Evolutionary conservation across 2,329 filamentous ascomycete genomes (phyloP).

Genomic region (Pseudogymnoascus sp.): DNA sequence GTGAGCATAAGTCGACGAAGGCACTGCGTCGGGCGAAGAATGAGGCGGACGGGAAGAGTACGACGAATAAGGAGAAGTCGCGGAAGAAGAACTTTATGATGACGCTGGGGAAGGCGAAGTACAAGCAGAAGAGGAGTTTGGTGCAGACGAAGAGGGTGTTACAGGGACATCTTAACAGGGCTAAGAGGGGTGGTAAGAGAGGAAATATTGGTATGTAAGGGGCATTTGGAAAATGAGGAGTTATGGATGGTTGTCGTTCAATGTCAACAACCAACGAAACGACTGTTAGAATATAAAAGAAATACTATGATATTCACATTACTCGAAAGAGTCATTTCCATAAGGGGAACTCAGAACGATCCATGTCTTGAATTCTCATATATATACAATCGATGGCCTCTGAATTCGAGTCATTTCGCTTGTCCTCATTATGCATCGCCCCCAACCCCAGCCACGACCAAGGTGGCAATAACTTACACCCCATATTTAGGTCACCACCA

Average conservation of each 20-base stretch:
- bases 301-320: constrained; percentile 1
- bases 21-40: constrained; percentile 83
- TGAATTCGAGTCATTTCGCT: background rate
- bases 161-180: constrained; percentile 71
- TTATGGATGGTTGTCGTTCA: background rate
- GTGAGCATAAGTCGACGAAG: constrained; percentile 78
- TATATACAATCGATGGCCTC: constrained; percentile 3
- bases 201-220: constrained; percentile 47
- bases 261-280: background rate
- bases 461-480: background rate
- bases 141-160: constrained; percentile 75
- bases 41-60: constrained; percentile 83
- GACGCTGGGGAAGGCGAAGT: constrained; percentile 93
- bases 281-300: constrained; percentile 4
- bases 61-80: constrained; percentile 94
- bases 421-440: constrained; percentile 4
- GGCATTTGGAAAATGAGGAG: background rate
- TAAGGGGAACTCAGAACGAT: background rate
- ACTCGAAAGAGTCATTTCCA: background rate
- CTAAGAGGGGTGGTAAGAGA: constrained; percentile 75
- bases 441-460: background rate
- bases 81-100: constrained; percentile 98
- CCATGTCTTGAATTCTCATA: background rate
- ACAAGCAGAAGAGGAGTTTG: constrained; percentile 90
- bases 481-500: background rate